These are phyloP conservation scores for Cantharellus cinnabarinus DNA, from an alignment of 768 basidiomycete genomes.

Conservation along the genomic window DNA sequence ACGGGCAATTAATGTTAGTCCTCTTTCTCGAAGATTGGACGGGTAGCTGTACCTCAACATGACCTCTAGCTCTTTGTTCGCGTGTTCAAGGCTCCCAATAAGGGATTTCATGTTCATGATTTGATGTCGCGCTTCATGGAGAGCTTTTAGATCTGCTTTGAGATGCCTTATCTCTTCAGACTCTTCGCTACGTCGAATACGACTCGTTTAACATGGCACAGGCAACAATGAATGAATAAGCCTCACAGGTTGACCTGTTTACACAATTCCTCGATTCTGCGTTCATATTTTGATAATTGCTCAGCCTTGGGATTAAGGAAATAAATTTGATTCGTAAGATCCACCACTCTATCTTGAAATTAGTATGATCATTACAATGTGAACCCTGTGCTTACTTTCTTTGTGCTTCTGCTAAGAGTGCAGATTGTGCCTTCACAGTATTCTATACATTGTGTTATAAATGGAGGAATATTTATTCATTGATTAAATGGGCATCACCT, in stretches of 20 bases:
- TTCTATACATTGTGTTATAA: background rate
- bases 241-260: conserved; percentile 58
- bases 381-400: conserved; percentile 13
- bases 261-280: conserved; percentile 64
- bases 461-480: background rate
- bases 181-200: conserved; percentile 31
- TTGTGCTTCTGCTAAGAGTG: conserved; percentile 16
- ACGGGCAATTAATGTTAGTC: background rate
- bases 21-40: background rate
- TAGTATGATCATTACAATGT: background rate
- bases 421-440: conserved; percentile 12
- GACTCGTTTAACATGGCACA: background rate
- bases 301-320: conserved; percentile 68
- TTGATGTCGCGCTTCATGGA: conserved; percentile 34
- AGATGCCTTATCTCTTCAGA: conserved; percentile 19
- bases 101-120: conserved; percentile 48
- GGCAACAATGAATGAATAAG: no score
- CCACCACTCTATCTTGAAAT: conserved; percentile 29
- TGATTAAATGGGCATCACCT: conserved; percentile 10
- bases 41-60: conserved; percentile 31
- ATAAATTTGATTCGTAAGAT: conserved; percentile 52
- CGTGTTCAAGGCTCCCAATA: conserved; percentile 35
- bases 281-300: conserved; percentile 65
- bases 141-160: conserved; percentile 41
- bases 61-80: conserved; percentile 34